Conservation (phyloP, 306 rosid genomes). For the Calophaca sinica region DNA sequence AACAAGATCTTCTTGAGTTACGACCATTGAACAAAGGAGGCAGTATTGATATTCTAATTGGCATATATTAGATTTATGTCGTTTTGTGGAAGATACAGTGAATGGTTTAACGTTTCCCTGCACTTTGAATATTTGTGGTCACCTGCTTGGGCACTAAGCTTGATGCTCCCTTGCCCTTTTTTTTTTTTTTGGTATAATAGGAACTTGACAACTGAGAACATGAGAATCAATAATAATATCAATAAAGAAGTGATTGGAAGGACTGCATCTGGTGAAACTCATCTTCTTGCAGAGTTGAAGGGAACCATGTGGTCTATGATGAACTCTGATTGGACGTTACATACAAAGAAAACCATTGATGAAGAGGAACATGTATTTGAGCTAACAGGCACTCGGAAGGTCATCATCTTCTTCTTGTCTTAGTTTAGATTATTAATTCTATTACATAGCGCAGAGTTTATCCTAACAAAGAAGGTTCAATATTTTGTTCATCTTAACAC, state of each 20-base stretch:
- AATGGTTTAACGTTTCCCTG: neutral
- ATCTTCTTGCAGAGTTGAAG: constrained; percentile 46
- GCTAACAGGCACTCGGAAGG: constrained; percentile 51
- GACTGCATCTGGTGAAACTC: constrained; percentile 44
- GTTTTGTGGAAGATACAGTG: constrained; percentile 5
- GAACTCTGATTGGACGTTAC: constrained; percentile 51
- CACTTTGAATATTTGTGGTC: constrained; percentile 6
- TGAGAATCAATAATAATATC: neutral
- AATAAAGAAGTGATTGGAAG: constrained; percentile 45
- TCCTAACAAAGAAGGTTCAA: neutral
- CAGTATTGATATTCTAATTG: neutral
- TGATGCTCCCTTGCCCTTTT: neutral
- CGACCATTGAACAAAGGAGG: neutral
- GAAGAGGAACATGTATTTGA: constrained; percentile 43
- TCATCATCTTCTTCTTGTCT: neutral
- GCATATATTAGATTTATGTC: neutral
- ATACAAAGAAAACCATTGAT: constrained; percentile 10
- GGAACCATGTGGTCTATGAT: constrained; percentile 52
- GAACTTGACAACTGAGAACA: constrained; percentile 39
- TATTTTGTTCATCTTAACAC: constrained; percentile 20
- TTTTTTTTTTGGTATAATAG: constrained; percentile 27
- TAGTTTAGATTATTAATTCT: constrained; percentile 17
- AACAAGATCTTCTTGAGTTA: too few relatives aligned
- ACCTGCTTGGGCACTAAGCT: neutral
- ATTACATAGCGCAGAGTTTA: neutral